Percentiles rank a stretch among this genome's conserved stretches.
Conservation (phyloP, 371 early-diverging fungal genomes). For the Dinochytrium kinnereticum region DNA sequence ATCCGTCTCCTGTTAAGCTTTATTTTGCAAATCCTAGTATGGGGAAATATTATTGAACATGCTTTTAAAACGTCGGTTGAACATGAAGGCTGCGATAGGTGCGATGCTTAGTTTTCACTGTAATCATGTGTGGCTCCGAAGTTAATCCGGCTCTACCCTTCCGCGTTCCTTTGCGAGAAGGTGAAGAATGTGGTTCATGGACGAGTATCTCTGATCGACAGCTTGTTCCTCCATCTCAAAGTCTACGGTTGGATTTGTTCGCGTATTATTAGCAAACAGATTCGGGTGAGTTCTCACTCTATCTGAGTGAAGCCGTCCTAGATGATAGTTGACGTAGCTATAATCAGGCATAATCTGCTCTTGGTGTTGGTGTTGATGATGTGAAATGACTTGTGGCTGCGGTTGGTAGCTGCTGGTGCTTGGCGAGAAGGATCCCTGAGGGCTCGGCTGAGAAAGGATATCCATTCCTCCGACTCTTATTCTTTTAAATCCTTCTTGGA, state of each 20-base stretch:
- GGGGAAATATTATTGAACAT: not conserved
- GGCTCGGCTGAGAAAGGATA: not conserved
- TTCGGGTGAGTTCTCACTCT: no score
- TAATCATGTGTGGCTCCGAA: not conserved
- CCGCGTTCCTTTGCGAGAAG: conserved; percentile 11
- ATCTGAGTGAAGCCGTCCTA: not conserved
- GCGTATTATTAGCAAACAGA: no score
- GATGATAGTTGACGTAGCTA: not conserved
- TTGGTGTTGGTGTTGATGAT: conserved; percentile 3
- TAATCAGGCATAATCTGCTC: not conserved
- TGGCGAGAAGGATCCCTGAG: not conserved
- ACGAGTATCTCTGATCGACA: not conserved
- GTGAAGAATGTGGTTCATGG: not conserved
- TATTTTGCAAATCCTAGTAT: no score
- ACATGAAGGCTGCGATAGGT: not conserved
- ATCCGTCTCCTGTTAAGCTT: no score
- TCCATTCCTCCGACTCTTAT: not conserved
- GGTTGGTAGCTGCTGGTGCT: not conserved
- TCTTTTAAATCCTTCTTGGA: conserved; percentile 14
- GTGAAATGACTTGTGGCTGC: not conserved
- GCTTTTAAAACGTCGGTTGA: not conserved
- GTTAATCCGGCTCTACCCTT: not conserved
- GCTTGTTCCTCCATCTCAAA: conserved; percentile 11
- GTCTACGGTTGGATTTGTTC: no score
- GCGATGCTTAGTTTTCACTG: not conserved